phyloP scores from a whole-genome alignment of 768 basidiomycete genomes.

The Hebeloma cylindrosporum region DNA sequence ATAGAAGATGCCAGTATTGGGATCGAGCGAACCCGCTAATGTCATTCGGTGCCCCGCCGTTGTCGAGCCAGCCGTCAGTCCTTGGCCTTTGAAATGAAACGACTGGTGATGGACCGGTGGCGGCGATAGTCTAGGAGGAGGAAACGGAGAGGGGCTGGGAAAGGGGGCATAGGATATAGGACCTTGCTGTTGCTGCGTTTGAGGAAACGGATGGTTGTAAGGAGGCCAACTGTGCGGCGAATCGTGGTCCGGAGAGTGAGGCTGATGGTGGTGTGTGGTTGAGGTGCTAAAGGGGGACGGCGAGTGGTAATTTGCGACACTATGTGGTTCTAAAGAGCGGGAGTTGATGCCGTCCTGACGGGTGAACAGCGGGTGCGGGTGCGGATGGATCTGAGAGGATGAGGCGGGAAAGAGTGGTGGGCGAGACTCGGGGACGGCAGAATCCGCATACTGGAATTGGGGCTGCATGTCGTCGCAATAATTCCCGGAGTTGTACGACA shows the following conservation, averaged over 20 bases:
- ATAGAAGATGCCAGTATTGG: constrained; percentile 65
- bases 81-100: constrained; percentile 16
- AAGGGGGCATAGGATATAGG: constrained; percentile 23
- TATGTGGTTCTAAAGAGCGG: constrained; percentile 26
- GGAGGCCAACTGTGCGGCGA: constrained; percentile 27
- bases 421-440: constrained; percentile 20
- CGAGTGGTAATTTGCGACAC: constrained; percentile 20
- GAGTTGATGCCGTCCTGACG: constrained; percentile 24
- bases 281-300: constrained; percentile 16
- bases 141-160: constrained; percentile 31
- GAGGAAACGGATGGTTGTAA: constrained; percentile 24
- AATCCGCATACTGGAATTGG: constrained; percentile 21
- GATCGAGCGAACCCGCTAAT: constrained; percentile 63
- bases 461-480: constrained; percentile 10
- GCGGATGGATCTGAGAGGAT: constrained; percentile 25
- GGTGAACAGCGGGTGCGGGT: constrained; percentile 25
- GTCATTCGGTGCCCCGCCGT: constrained; percentile 24
- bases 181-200: constrained; percentile 8
- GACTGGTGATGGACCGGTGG: constrained; percentile 20
- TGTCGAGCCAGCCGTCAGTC: constrained; percentile 4
- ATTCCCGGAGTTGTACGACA: constrained; percentile 15
- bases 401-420: constrained; percentile 20
- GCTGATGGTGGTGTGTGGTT: constrained; percentile 12
- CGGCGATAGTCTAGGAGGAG: constrained; percentile 30
- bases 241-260: constrained; percentile 11